Evolutionary conservation across 1,284 basidiomycete species (phyloP).

Genomic region (Tremellales sp.): DNA sequence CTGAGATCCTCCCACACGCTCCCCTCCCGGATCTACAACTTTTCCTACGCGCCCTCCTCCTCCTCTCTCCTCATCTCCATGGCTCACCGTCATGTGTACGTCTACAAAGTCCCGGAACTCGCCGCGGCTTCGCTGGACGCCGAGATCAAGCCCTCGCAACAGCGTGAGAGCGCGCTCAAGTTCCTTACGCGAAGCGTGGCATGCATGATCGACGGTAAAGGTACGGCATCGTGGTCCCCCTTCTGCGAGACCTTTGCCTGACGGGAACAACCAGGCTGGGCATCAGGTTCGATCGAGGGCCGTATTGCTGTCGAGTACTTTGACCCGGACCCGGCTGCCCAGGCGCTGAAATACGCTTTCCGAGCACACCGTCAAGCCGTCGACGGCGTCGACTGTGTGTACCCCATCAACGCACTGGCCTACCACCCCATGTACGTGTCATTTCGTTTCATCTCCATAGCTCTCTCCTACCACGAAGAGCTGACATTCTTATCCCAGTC

Average conservation of each 20-base stretch:
- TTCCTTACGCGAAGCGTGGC: conserved; percentile 88
- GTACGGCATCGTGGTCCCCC: conserved; percentile 50
- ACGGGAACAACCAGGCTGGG: conserved; percentile 64
- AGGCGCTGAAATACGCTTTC: conserved; percentile 95
- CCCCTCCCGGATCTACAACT: conserved; percentile 77
- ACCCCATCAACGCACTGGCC: conserved; percentile 90
- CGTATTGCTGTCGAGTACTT: conserved; percentile 97
- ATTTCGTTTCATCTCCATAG: neutral
- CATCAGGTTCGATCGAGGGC: conserved; percentile 89
- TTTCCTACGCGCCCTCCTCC: conserved; percentile 51
- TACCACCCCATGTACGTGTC: conserved; percentile 79
- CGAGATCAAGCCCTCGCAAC: conserved; percentile 61
- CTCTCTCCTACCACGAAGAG: neutral
- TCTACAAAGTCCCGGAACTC: conserved; percentile 78
- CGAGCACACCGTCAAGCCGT: conserved; percentile 91
- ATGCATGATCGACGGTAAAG: conserved; percentile 88
- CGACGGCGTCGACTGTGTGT: conserved; percentile 93
- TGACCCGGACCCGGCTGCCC: conserved; percentile 68
- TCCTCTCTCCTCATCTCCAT: conserved; percentile 76
- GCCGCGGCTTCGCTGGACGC: conserved; percentile 64
- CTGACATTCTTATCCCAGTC: conserved; percentile 51
- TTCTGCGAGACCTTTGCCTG: neutral
- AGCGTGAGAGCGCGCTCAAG: conserved; percentile 87
- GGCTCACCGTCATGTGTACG: conserved; percentile 81
- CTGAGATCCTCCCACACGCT: conserved; percentile 59